Evolutionary conservation across 257 asterid genomes (phyloP).

Genomic region (Solanum stenotomum): DNA sequence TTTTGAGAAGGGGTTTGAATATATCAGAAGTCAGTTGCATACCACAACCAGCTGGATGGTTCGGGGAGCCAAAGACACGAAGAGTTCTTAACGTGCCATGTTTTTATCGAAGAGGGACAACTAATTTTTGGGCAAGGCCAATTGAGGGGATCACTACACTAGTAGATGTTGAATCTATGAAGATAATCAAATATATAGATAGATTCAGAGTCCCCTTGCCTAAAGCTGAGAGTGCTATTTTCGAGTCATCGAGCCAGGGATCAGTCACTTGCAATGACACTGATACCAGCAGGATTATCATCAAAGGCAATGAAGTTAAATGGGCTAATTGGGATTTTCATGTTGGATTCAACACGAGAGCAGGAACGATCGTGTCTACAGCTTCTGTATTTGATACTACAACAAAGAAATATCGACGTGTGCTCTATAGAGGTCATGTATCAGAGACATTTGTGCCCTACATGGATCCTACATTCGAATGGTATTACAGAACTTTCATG

Average conservation of each 20-base stretch:
- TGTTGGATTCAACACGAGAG: constrained; percentile 47
- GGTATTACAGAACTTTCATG: constrained; percentile 64
- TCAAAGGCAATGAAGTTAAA: constrained; percentile 30
- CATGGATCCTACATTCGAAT: constrained; percentile 60
- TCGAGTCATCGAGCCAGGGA: constrained; percentile 25
- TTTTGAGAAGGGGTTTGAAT: constrained; percentile 46
- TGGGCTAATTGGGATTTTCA: constrained; percentile 74
- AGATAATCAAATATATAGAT: constrained; percentile 33
- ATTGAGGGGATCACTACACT: constrained; percentile 41
- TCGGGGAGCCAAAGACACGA: constrained; percentile 37
- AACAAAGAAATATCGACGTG: constrained; percentile 23
- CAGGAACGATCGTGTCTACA: constrained; percentile 53
- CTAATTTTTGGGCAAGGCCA: constrained; percentile 69
- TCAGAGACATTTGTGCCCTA: constrained; percentile 81
- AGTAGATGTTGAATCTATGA: constrained; percentile 37
- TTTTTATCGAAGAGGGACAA: constrained; percentile 47
- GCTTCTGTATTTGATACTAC: constrained; percentile 34
- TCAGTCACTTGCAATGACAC: constrained; percentile 15
- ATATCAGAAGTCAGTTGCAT: constrained; percentile 52
- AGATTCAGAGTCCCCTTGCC: constrained; percentile 31
- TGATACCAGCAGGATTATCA: constrained; percentile 5
- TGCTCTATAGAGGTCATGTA: constrained; percentile 59
- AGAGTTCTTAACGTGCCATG: constrained; percentile 45
- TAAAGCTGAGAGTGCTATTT: constrained; percentile 37
- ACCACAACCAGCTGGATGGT: constrained; percentile 64